A percentile compares a stretch with the other conserved stretches of the same genome.
These are phyloP conservation scores for Chrysoporthe austroafricana DNA, from an alignment of 2,329 filamentous ascomycete species.

Conservation along the genomic window DNA sequence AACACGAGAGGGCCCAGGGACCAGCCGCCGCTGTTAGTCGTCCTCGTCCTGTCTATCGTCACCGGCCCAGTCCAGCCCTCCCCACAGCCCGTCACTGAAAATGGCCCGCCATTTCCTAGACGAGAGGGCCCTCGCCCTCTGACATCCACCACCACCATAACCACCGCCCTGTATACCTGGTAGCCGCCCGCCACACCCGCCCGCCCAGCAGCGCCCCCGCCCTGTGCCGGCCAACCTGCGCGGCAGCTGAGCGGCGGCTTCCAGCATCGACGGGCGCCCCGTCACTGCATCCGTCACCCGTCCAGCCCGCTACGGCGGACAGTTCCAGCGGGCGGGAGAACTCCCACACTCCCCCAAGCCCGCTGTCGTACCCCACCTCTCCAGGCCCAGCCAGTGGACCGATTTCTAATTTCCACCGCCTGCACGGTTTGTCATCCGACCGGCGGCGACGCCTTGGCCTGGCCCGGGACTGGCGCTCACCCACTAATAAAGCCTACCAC, in stretches of 20 bases:
- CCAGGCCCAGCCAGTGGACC: conserved; percentile 7
- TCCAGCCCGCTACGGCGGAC: background rate
- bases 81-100: background rate
- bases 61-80: background rate
- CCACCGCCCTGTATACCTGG: background rate
- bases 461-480: conserved; percentile 2
- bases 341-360: background rate
- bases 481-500: conserved; percentile 20
- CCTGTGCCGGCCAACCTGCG: background rate
- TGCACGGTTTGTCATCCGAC: conserved; percentile 25
- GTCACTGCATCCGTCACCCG: background rate
- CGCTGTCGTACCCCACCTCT: conserved; percentile 2
- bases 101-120: conserved; percentile 7
- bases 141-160: background rate
- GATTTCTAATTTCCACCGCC: conserved; percentile 23
- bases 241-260: background rate
- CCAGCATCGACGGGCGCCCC: background rate
- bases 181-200: background rate
- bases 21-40: background rate
- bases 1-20: background rate
- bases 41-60: conserved; percentile 1
- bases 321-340: conserved; percentile 1
- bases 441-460: background rate
- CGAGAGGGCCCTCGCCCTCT: conserved; percentile 1
- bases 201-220: too few species aligned